Evolutionary conservation across 192 early-diverging fungal species (phyloP).

Genomic region (Paraglomus brasilianum): DNA sequence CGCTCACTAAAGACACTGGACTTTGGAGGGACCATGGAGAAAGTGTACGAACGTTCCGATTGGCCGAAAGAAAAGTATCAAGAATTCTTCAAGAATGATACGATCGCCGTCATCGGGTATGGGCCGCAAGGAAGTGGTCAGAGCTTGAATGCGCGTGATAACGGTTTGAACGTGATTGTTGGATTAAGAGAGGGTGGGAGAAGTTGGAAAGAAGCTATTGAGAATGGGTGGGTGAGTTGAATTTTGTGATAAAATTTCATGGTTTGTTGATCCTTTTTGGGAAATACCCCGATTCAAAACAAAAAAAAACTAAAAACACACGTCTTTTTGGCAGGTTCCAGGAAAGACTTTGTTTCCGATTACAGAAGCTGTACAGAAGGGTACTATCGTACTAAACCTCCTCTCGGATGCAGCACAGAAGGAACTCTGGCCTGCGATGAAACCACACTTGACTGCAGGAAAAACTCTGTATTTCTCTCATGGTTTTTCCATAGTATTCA

Average conservation of each 20-base stretch:
- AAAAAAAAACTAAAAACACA: background rate
- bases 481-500: constrained; percentile 94
- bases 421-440: constrained; percentile 84
- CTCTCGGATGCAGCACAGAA: constrained; percentile 96
- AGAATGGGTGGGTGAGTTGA: constrained; percentile 80
- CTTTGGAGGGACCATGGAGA: constrained; percentile 91
- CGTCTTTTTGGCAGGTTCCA: constrained; percentile 46
- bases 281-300: background rate
- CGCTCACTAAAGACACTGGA: constrained; percentile 91
- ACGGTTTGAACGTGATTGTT: constrained; percentile 94
- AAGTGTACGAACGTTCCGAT: constrained; percentile 93
- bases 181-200: constrained; percentile 86
- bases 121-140: constrained; percentile 95
- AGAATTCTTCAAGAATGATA: constrained; percentile 91
- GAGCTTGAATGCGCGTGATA: constrained; percentile 92
- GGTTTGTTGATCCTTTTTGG: background rate
- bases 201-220: constrained; percentile 87
- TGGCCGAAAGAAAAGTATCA: constrained; percentile 89
- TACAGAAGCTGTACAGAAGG: constrained; percentile 86
- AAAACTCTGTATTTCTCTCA: constrained; percentile 99
- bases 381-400: constrained; percentile 90
- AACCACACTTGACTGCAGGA: constrained; percentile 87
- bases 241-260: background rate
- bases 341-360: constrained; percentile 95
- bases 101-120: constrained; percentile 89